Conservation (phyloP, 2,329 filamentous ascomycete genomes). For the Pseudopyrenochaeta lycopersici region DNA sequence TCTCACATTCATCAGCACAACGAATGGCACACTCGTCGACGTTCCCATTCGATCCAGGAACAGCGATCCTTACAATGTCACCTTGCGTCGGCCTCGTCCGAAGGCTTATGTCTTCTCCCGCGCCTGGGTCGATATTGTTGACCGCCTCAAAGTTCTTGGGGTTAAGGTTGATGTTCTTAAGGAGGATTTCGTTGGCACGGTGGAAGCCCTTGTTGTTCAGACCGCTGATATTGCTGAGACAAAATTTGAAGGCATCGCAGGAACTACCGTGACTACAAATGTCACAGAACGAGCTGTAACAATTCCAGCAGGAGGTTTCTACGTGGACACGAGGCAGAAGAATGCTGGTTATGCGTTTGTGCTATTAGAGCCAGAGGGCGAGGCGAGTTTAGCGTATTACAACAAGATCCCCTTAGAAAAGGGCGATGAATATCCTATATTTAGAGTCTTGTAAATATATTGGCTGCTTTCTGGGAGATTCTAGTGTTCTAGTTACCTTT, state of each 20-base stretch:
- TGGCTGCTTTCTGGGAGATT: no score
- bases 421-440: constrained; percentile 28
- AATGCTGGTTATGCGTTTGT: constrained; percentile 35
- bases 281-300: constrained; percentile 15
- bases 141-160: constrained; percentile 27
- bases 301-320: constrained; percentile 28
- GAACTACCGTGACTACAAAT: constrained; percentile 26
- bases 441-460: constrained; percentile 2
- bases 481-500: no score
- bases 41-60: constrained; percentile 9
- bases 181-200: constrained; percentile 21
- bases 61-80: constrained; percentile 22
- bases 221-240: constrained; percentile 17
- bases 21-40: constrained; percentile 20
- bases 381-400: constrained; percentile 30
- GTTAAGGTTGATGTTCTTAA: constrained; percentile 29
- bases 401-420: constrained; percentile 26
- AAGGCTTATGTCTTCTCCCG: constrained; percentile 35
- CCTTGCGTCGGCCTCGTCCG: constrained; percentile 24
- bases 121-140: constrained; percentile 28
- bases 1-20: constrained; percentile 15
- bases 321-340: constrained; percentile 32
- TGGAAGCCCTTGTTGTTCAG: constrained; percentile 29
- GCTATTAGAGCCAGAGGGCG: constrained; percentile 35
- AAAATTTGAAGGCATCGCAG: constrained; percentile 30